Percentiles rank a stretch among this genome's conserved stretches.
These are phyloP conservation scores for Aspergillus sp. DNA, from an alignment of 2,329 filamentous ascomycete genomes.

Conservation along the genomic window DNA sequence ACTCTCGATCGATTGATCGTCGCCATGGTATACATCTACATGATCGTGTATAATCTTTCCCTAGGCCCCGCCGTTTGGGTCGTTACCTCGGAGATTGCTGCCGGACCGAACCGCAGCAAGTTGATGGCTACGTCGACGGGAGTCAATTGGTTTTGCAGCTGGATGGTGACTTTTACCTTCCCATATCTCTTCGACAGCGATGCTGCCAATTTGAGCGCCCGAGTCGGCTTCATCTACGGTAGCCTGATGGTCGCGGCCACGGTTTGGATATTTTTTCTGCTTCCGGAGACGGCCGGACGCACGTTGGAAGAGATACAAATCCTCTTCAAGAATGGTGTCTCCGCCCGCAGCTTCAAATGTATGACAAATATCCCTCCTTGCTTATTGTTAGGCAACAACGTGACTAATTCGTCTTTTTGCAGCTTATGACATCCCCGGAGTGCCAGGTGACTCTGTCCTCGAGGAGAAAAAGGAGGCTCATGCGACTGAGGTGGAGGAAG, in stretches of 20 bases:
- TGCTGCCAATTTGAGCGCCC: constrained; percentile 27
- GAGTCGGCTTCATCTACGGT: constrained; percentile 32
- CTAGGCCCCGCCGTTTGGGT: constrained; percentile 15
- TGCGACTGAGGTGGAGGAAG: constrained; percentile 1
- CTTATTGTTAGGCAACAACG: not conserved
- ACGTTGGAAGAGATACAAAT: constrained; percentile 36
- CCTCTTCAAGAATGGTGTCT: constrained; percentile 28
- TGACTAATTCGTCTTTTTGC: not conserved
- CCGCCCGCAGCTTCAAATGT: constrained; percentile 16
- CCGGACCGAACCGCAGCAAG: constrained; percentile 12
- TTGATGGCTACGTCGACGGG: constrained; percentile 14
- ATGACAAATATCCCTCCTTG: not conserved
- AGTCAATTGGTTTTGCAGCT: constrained; percentile 11
- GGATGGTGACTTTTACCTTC: constrained; percentile 15
- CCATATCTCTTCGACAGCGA: constrained; percentile 17
- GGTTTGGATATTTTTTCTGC: constrained; percentile 26
- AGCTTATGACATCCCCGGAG: not conserved
- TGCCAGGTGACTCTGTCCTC: not conserved
- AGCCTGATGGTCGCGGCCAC: constrained; percentile 23
- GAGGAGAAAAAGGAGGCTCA: not conserved
- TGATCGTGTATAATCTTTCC: constrained; percentile 15
- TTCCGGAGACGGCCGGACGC: constrained; percentile 30
- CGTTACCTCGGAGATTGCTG: constrained; percentile 14
- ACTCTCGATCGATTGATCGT: constrained; percentile 11
- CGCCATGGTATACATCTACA: constrained; percentile 16